phyloP scores from a whole-genome alignment of 2,329 filamentous ascomycete species.

The Coniochaeta sp. region DNA sequence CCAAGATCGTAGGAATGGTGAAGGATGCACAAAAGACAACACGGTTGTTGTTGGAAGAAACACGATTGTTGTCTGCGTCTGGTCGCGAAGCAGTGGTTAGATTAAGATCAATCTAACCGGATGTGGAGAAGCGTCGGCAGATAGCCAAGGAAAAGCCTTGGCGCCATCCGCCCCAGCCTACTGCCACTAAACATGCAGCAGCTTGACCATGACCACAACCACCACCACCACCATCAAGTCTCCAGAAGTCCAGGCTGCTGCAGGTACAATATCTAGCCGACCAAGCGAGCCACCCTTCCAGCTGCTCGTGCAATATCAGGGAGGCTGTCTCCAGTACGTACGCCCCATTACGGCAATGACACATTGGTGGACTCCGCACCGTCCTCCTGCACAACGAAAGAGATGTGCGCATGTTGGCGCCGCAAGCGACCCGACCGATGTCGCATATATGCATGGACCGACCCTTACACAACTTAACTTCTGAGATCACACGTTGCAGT shows the following conservation, averaged over 20 bases:
- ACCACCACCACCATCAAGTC: background rate
- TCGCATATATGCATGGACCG: background rate
- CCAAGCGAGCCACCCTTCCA: background rate
- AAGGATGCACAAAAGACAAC: no score
- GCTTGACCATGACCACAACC: no score
- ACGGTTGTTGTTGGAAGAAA: background rate
- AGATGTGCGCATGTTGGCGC: background rate
- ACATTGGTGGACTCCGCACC: background rate
- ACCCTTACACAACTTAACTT: background rate
- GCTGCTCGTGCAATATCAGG: background rate
- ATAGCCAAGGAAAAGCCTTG: background rate
- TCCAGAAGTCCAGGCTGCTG: background rate
- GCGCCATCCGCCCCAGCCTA: background rate
- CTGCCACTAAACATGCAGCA: no score
- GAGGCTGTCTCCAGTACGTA: background rate
- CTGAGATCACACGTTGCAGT: constrained; percentile 3
- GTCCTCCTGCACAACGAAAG: background rate
- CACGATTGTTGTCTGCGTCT: no score
- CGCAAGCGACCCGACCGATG: background rate
- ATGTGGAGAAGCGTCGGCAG: constrained; percentile 2
- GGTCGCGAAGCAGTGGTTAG: no score
- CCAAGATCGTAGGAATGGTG: no score
- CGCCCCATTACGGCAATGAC: background rate
- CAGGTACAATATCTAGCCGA: constrained; percentile 4
- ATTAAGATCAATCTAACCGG: no score